Evolutionary conservation across 2,329 filamentous ascomycete species (phyloP), one percentile per base, ranked within the genome.

Genomic region (Fusarium nisikadoi): DNA sequence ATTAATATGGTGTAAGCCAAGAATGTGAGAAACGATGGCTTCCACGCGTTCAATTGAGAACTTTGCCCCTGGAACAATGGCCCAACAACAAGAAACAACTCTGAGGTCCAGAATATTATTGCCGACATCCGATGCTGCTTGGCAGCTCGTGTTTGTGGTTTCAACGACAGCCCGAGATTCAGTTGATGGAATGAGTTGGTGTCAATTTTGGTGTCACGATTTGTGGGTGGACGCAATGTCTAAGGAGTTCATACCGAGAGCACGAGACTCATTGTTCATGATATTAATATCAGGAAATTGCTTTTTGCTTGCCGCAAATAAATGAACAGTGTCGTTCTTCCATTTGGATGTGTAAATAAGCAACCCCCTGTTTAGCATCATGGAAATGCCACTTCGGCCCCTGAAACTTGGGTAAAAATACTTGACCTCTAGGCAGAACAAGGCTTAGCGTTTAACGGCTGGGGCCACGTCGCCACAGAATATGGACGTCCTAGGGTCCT

Each of bases 31-130:
- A 8, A 82, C 31, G 12, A 83, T 77, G 14, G 73, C 77, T 20
- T 63, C 47, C 19, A 78, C 69, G 23, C 80, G 78, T 11, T 55
- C 46, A 20, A 62, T 60, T 13, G 72, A 38, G 35, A 31, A 49
- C 29, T 60, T 29, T 5, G 52, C 65, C 31, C 69, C 65, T 27
- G 75, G 70, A 52, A 81, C 76, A 29, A 81, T 65, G 67, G 82
- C 82, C 79, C 79, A 81, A 46, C 80, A 80, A 31, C 79, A 81
- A 46, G 81, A 80, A 31, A 77, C 62, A 11, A 81, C 62, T 35
- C 64, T 70, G 31, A 72, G 63, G 35, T 56, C 62, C 53, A 73
- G 46, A 68, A 65, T 65, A 55, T 41, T 54, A 55, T 53, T 74
- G 63, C 68, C 67, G 71, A 74, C 46, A 62, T 58, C 71, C 67